Evolutionary conservation across 2,329 filamentous ascomycete genomes (phyloP).

Genomic region (Fusarium drepaniforme): DNA sequence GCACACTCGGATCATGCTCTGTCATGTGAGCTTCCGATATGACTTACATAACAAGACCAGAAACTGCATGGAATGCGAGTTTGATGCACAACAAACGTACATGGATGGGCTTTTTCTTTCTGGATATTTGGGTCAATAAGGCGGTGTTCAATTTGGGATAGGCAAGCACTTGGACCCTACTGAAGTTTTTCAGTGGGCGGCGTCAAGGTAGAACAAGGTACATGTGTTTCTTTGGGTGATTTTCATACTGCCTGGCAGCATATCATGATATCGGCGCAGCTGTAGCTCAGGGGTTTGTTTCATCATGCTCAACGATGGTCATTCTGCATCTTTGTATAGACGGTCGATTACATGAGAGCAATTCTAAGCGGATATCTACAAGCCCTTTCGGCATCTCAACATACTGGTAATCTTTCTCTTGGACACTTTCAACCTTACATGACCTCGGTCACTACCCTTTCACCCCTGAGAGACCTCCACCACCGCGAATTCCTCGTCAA

Average conservation of each 20-base stretch:
- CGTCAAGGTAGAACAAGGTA: conserved; percentile 39
- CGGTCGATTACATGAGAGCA: conserved; percentile 23
- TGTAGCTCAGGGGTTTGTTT: conserved; percentile 12
- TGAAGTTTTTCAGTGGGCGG: conserved; percentile 23
- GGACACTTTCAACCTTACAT: conserved; percentile 6
- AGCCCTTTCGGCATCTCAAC: background rate
- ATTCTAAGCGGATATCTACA: conserved; percentile 17
- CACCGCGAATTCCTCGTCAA: conserved; percentile 45
- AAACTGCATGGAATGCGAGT: conserved; percentile 3
- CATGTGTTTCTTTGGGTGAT: conserved; percentile 13
- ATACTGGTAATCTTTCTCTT: background rate
- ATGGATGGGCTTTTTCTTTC: background rate
- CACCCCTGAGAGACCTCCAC: conserved; percentile 46
- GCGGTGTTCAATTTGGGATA: conserved; percentile 20
- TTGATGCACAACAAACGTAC: conserved; percentile 9
- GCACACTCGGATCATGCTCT: conserved; percentile 71
- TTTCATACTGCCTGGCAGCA: conserved; percentile 10
- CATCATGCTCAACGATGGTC: conserved; percentile 10
- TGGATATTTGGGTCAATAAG: conserved; percentile 18
- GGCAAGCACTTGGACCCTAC: conserved; percentile 15
- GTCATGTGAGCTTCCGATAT: conserved; percentile 69
- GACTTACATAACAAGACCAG: conserved; percentile 6
- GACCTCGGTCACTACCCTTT: conserved; percentile 35
- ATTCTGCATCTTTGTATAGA: conserved; percentile 32
- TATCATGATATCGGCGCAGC: conserved; percentile 16